Base-by-base conservation (phyloP, 140 eudicot genomes). In the Oenanthe javanica region DNA sequence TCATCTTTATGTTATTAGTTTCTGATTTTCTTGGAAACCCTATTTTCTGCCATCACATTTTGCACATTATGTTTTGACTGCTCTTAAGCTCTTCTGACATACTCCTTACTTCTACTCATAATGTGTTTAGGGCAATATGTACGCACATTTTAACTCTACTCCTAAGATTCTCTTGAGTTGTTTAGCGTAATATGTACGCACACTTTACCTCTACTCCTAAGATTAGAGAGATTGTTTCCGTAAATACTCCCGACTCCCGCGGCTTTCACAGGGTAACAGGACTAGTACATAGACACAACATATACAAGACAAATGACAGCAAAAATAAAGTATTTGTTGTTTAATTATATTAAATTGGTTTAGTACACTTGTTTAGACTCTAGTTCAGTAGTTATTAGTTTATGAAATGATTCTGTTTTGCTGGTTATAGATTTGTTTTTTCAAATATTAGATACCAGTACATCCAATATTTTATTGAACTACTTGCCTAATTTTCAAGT, bases 311-410 rank as follows among this genome's bases (percentile, higher is more conserved):
- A 59, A 59, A 59, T 59, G 67, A 59, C 14, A 59, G 31, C 9
- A 4, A 14, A 18, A 59, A 59, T 59, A n/a, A 59, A 59, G 31
- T 59, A 4, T 59, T 75, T 5, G 40, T 74, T 47, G 42, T 75
- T 48, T 21, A 75, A 23, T 3, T 75, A 23, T 47, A 48, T 75
- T 1, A 1, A 4, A 75, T 75, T 54, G 36, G 43, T 47, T 25
- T 49, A 75, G 79, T 48, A 48, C 52, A 52, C 63, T 75, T 47
- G 79, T 75, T 47, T 75, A 48, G 79, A 49, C 79, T 75, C 52
- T 25, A 5, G 45, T 13, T 10, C 31, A n/a, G 61, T n/a, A 27
- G 61, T 61, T 47, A 13, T 47, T 75, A 75, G 31, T 48, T 75
- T 75, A 75, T 45, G 61, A 47, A 23, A 75, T 46, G 4, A 75